These are phyloP conservation scores for Colletotrichum tamarilloi DNA, from an alignment of 2,329 filamentous ascomycete genomes.

Conservation along the genomic window DNA sequence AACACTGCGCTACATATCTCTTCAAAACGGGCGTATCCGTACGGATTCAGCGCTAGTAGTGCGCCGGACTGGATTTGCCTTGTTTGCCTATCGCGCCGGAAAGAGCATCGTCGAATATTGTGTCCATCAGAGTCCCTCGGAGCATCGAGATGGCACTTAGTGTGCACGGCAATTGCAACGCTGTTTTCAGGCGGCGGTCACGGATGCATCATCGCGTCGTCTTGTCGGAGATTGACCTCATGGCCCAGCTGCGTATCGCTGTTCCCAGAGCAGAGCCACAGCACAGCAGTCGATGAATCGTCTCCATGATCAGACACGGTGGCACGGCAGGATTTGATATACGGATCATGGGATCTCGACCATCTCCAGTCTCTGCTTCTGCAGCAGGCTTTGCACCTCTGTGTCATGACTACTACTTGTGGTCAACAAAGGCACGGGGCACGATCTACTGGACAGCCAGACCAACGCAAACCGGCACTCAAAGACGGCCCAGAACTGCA, in stretches of 20 bases:
- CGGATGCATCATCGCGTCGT: not conserved
- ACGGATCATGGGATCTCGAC: not conserved
- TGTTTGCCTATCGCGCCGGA: not conserved
- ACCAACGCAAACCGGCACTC: slow-evolving; percentile 24
- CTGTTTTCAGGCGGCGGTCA: not conserved
- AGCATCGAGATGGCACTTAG: not conserved
- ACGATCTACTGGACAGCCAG: not conserved
- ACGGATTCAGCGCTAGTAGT: not conserved
- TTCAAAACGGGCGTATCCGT: not conserved
- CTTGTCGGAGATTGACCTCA: not conserved
- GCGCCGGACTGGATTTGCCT: not conserved
- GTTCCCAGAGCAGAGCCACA: not conserved
- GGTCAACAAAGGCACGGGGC: not conserved
- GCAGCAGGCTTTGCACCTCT: not conserved
- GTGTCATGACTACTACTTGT: not conserved
- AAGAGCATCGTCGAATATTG: not conserved
- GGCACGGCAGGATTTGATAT: not conserved
- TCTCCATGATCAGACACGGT: not conserved
- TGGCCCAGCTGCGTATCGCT: not conserved
- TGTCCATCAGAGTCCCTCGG: not conserved
- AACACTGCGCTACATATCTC: not conserved
- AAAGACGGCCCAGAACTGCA: slow-evolving; percentile 24
- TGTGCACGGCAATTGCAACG: not conserved
- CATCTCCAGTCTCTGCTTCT: not conserved
- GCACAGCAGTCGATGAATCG: not conserved